These are phyloP conservation scores for Ostreobium quekettii DNA, from an alignment of 139 green algal species.

Conservation along the genomic window DNA sequence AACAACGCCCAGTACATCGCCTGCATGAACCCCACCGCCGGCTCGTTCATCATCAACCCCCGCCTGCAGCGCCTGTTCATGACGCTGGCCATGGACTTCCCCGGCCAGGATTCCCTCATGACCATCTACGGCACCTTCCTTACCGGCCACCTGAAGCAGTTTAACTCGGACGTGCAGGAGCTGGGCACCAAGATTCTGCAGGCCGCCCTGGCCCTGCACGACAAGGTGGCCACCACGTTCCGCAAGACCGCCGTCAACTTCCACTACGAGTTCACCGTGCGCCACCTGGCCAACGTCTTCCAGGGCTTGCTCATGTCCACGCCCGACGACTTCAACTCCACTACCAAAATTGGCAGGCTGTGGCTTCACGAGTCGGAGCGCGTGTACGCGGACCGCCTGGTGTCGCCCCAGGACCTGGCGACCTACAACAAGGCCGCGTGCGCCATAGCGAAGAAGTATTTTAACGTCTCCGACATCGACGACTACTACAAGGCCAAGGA, in stretches of 20 bases:
- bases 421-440: constrained; percentile 67
- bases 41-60: constrained; percentile 83
- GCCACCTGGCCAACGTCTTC: constrained; percentile 83
- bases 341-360: constrained; percentile 65
- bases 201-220: constrained; percentile 73
- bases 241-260: constrained; percentile 87
- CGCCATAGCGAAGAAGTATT: constrained; percentile 71
- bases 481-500: constrained; percentile 84
- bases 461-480: constrained; percentile 65
- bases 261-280: constrained; percentile 87
- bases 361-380: constrained; percentile 86
- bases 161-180: constrained; percentile 56
- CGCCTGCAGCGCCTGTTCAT: constrained; percentile 87
- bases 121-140: constrained; percentile 86
- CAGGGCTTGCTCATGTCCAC: constrained; percentile 77
- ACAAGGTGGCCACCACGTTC: constrained; percentile 72
- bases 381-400: constrained; percentile 73
- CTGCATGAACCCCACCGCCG: constrained; percentile 85
- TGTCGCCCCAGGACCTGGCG: constrained; percentile 54
- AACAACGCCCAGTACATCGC: constrained; percentile 79
- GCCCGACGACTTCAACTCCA: constrained; percentile 58
- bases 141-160: constrained; percentile 60
- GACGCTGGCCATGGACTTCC: constrained; percentile 81
- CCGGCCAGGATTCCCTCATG: constrained; percentile 75
- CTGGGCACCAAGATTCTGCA: constrained; percentile 69